Evolutionary conservation across 805 yeast genomes (phyloP).

Genomic region (Barnettozyma botsteinii): DNA sequence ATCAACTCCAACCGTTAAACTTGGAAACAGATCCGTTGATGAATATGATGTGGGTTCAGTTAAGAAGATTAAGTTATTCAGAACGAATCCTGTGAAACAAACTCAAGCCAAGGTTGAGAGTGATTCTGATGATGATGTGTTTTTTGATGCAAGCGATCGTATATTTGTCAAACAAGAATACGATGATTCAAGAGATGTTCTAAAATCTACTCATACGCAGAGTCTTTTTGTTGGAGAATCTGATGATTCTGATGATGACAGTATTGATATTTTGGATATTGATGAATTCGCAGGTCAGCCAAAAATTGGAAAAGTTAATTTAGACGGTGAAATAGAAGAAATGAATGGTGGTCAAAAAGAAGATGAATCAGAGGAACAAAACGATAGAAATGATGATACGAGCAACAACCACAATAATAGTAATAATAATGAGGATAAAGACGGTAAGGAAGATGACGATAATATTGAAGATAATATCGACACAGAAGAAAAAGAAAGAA

Average conservation of each 20-base stretch:
- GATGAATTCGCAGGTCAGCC: not conserved
- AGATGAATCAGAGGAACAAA: not conserved
- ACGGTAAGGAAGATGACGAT: not conserved
- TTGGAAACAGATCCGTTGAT: not conserved
- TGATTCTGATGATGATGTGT: slow-evolving; percentile 14
- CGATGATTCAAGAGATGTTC: too few relatives aligned
- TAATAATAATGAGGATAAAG: not conserved
- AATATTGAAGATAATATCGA: slow-evolving; percentile 6
- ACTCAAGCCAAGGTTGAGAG: slow-evolving; percentile 33
- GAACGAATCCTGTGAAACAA: not conserved
- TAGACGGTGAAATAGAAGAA: slow-evolving; percentile 7
- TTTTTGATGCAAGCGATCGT: slow-evolving; percentile 4
- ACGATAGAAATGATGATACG: not conserved
- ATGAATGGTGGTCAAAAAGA: slow-evolving; percentile 8
- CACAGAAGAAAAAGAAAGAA: not conserved
- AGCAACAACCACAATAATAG: not conserved
- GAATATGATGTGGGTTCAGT: not conserved
- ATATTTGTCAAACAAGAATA: too few relatives aligned
- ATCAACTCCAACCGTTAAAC: too few relatives aligned
- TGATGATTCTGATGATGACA: not conserved
- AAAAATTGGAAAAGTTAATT: slow-evolving; percentile 7
- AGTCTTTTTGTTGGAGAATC: too few relatives aligned
- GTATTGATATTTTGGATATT: not conserved
- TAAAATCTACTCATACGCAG: too few relatives aligned
- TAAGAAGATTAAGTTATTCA: slow-evolving; percentile 3